Evolutionary conservation across 2,329 filamentous ascomycete species (phyloP).

Genomic region (Saccharata proteae): DNA sequence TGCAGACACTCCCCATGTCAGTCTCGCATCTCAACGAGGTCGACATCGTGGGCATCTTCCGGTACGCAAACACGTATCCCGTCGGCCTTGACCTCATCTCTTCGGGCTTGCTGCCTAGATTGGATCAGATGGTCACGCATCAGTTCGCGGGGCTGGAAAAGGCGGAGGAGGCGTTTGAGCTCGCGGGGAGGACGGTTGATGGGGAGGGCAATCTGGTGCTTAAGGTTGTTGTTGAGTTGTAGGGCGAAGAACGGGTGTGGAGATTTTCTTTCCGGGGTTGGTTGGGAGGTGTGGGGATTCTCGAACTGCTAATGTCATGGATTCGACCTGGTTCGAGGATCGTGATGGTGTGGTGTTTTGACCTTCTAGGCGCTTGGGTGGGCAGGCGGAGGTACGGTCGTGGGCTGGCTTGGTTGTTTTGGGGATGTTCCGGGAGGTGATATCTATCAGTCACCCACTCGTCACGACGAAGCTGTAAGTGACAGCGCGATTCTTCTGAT

Average conservation of each 20-base stretch:
- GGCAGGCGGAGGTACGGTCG: too few species aligned
- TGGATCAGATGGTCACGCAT: conserved; percentile 44
- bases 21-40: conserved; percentile 44
- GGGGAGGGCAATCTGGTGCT: conserved; percentile 40
- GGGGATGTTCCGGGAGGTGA: too few species aligned
- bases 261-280: too few species aligned
- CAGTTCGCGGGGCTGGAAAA: conserved; percentile 33
- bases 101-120: conserved; percentile 35
- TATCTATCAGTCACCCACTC: too few species aligned
- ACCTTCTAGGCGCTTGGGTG: too few species aligned
- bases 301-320: too few species aligned
- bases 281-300: too few species aligned
- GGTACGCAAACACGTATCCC: conserved; percentile 43
- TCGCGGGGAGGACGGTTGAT: conserved; percentile 39
- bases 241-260: background rate
- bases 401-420: too few species aligned
- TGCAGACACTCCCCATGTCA: conserved; percentile 42
- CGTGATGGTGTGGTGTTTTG: too few species aligned
- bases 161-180: conserved; percentile 38
- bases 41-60: conserved; percentile 45
- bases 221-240: conserved; percentile 35
- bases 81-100: conserved; percentile 41
- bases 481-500: too few species aligned
- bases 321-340: background rate
- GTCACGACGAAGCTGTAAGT: too few species aligned